Evolutionary conservation across 768 basidiomycete genomes (phyloP).

Genomic region (Mycena belliarum): DNA sequence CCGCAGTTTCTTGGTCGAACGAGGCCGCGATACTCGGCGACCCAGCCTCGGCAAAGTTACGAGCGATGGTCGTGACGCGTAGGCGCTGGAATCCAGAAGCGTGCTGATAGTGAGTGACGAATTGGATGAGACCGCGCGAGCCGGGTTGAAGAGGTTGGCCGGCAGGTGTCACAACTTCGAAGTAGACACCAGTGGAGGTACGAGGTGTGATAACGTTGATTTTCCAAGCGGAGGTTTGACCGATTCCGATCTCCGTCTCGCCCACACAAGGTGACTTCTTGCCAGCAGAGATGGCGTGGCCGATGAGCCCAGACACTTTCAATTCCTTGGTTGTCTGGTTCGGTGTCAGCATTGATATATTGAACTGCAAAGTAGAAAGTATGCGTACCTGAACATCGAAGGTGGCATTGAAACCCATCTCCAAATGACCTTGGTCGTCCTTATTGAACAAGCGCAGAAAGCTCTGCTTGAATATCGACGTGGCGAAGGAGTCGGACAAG

Average conservation of each 20-base stretch:
- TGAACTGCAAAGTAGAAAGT: background rate
- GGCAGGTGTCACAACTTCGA: slow-evolving; percentile 97
- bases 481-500: slow-evolving; percentile 94
- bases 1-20: slow-evolving; percentile 97
- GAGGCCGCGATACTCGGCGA: slow-evolving; percentile 89
- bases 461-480: slow-evolving; percentile 98
- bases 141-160: slow-evolving; percentile 89
- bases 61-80: slow-evolving; percentile 97
- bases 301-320: slow-evolving; percentile 96
- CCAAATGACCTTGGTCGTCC: slow-evolving; percentile 86
- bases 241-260: slow-evolving; percentile 98
- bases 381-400: slow-evolving; percentile 88
- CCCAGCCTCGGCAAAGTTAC: slow-evolving; percentile 97
- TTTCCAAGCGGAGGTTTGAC: slow-evolving; percentile 98
- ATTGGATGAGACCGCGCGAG: slow-evolving; percentile 93
- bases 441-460: slow-evolving; percentile 93
- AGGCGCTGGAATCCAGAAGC: slow-evolving; percentile 92
- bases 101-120: slow-evolving; percentile 98
- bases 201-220: slow-evolving; percentile 87
- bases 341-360: slow-evolving; percentile 5
- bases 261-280: slow-evolving; percentile 97
- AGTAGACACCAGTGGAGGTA: slow-evolving; percentile 91
- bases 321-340: slow-evolving; percentile 94
- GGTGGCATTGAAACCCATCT: slow-evolving; percentile 99
- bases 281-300: slow-evolving; percentile 94